Percentiles rank a stretch among this genome's conserved stretches.
Evolutionary conservation across 78 protist genomes (phyloP).

Genomic region (Salpingoeca rosetta): DNA sequence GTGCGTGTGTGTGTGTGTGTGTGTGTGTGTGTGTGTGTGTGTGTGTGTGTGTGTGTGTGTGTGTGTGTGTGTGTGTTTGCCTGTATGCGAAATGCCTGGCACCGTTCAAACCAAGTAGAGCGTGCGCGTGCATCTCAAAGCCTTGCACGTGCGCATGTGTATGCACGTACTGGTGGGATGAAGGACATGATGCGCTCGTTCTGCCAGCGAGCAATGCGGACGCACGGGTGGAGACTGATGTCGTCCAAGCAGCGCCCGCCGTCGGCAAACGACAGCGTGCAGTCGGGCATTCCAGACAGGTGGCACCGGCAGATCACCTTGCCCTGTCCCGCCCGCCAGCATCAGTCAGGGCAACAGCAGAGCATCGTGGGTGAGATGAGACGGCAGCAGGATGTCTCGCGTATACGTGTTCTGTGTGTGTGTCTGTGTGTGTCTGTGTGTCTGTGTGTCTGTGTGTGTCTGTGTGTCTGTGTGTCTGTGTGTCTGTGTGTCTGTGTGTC

Average conservation of each 20-base stretch:
- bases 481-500: slow-evolving; percentile 7
- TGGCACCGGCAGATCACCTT: slow-evolving; percentile 27
- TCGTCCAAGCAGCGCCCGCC: slow-evolving; percentile 67
- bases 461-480: slow-evolving; percentile 2
- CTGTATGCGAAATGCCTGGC: too few relatives aligned
- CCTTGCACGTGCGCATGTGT: background rate
- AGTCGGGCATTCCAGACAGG: slow-evolving; percentile 72
- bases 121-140: too few relatives aligned
- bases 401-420: too few relatives aligned
- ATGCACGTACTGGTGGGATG: slow-evolving; percentile 13
- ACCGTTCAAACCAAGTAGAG: too few relatives aligned
- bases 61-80: too few relatives aligned
- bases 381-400: too few relatives aligned
- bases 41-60: background rate
- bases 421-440: too few relatives aligned
- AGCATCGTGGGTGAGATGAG: too few relatives aligned
- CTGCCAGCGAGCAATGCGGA: slow-evolving; percentile 26
- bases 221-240: slow-evolving; percentile 67
- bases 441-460: background rate
- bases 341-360: too few relatives aligned
- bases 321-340: slow-evolving; percentile 26
- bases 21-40: background rate
- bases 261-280: slow-evolving; percentile 49
- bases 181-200: background rate
- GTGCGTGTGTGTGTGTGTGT: too few relatives aligned